Evolutionary conservation across 306 rosid genomes (phyloP), one percentile per base, ranked within the genome.

Genomic region (Prosopis cineraria): DNA sequence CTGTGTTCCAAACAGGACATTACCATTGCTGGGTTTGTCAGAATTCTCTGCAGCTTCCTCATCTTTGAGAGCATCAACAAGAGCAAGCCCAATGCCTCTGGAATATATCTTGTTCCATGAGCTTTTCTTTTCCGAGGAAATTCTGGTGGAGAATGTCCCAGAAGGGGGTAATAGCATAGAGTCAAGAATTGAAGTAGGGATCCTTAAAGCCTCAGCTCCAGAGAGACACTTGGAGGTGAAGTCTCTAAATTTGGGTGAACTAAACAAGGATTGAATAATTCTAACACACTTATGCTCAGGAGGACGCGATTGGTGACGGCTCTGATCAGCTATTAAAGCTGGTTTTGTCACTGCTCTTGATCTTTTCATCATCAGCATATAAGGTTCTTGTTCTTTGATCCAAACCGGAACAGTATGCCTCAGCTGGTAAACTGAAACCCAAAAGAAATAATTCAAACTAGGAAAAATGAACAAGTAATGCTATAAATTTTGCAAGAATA

Each of bases 331-430:
- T 97, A 92, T 92, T 63, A 91, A 72, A 75, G 86, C 56, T 86
- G 95, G 93, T 85, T 92, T 92, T 65, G 78, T 88, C 91, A 88
- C 97, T 72, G 95, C 93, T 82, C 96, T 91, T 47, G 93, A 89
- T 87, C 95, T 84, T 55, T 86, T 87, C 85, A 96, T 89, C 84
- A 91, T 84, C 91, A 95, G 72, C 82, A 79, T 92, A 67, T 41
- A 71, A 40, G 24, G 71, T 22, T 68, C 39, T 64, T 47, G 45
- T 78, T 74, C 53, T 47, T 53, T 33, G 64, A 39, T 27, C 66
- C 72, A 50, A 76, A 47, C 72, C 73, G 55, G 29, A 75, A 70
- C 48, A 68, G 53, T 76, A 22, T 58, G 33, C 22, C 66, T 70
- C 16, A 81, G 20, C 86, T 73, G 34, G 10, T 17, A 60, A 70